Percentiles rank a stretch among this genome's conserved stretches.
Evolutionary conservation across 1,139 yeast genomes (phyloP).

Genomic region (Groenewaldozyma sp.): DNA sequence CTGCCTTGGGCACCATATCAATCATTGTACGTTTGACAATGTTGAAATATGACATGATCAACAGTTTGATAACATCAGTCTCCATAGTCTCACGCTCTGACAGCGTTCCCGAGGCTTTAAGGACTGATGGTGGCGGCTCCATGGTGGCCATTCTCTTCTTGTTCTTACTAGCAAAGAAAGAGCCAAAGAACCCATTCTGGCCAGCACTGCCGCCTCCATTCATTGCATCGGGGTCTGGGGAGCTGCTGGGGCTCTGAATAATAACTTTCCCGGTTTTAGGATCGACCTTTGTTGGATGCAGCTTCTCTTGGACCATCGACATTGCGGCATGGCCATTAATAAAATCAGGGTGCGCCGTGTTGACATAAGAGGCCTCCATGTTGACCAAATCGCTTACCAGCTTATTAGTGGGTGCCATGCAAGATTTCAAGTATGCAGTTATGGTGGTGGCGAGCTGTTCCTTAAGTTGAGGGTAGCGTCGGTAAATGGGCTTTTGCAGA

Average conservation of each 20-base stretch:
- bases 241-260: constrained; percentile 21
- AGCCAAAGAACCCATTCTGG: constrained; percentile 88
- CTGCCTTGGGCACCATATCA: constrained; percentile 89
- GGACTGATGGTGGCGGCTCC: constrained; percentile 95
- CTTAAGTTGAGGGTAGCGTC: constrained; percentile 84
- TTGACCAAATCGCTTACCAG: constrained; percentile 76
- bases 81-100: constrained; percentile 93
- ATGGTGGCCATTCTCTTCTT: constrained; percentile 88
- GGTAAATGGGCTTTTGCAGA: constrained; percentile 67
- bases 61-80: constrained; percentile 89
- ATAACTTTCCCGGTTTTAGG: constrained; percentile 79
- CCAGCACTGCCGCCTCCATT: constrained; percentile 22
- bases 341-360: constrained; percentile 96
- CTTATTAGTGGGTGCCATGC: constrained; percentile 74
- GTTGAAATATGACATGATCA: constrained; percentile 80
- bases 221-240: constrained; percentile 28
- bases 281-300: constrained; percentile 77
- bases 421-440: constrained; percentile 70
- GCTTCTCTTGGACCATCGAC: constrained; percentile 82
- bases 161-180: constrained; percentile 85
- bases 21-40: constrained; percentile 91
- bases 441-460: constrained; percentile 77
- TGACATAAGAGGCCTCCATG: constrained; percentile 87
- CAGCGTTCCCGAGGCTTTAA: constrained; percentile 92
- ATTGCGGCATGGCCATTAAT: constrained; percentile 92